Conservation (phyloP, 2,329 filamentous ascomycete genomes). For the Sporothrix pallida region DNA sequence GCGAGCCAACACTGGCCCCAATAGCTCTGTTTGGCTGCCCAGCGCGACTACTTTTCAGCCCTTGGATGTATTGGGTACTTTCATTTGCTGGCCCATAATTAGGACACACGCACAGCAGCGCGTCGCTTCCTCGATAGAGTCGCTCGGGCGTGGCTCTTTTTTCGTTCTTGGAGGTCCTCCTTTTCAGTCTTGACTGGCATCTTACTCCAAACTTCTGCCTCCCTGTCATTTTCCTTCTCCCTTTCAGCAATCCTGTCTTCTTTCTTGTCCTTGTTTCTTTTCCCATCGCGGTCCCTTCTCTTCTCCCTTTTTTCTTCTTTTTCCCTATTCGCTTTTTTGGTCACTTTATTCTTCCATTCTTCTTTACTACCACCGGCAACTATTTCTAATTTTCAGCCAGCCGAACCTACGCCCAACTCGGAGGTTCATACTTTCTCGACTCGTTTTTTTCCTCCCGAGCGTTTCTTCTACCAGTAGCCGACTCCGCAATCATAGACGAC, state of each 20-base stretch:
- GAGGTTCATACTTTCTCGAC: conserved; percentile 29
- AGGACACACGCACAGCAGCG: too few species aligned
- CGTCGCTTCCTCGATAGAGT: conserved; percentile 9
- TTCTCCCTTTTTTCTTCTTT: background rate
- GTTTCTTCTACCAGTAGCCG: background rate
- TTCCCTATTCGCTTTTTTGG: background rate
- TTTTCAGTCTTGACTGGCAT: conserved; percentile 27
- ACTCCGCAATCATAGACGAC: background rate
- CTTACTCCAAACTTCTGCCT: background rate
- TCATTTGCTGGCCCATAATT: conserved; percentile 1
- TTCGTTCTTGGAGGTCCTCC: background rate
- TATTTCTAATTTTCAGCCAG: background rate
- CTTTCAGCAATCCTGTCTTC: conserved; percentile 15
- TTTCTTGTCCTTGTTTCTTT: conserved; percentile 13
- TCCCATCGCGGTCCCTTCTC: background rate
- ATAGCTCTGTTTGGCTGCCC: background rate
- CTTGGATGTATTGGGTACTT: conserved; percentile 28
- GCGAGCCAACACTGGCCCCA: background rate
- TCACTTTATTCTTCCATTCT: conserved; percentile 4
- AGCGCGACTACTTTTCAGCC: conserved; percentile 5
- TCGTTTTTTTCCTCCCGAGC: background rate
- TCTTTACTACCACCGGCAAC: background rate
- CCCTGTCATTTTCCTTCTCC: conserved; percentile 24
- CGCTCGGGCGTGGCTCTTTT: background rate
- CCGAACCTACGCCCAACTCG: conserved; percentile 36